Conservation (phyloP, 345 rosid species). For the Arabidopsis arenosa region DNA sequence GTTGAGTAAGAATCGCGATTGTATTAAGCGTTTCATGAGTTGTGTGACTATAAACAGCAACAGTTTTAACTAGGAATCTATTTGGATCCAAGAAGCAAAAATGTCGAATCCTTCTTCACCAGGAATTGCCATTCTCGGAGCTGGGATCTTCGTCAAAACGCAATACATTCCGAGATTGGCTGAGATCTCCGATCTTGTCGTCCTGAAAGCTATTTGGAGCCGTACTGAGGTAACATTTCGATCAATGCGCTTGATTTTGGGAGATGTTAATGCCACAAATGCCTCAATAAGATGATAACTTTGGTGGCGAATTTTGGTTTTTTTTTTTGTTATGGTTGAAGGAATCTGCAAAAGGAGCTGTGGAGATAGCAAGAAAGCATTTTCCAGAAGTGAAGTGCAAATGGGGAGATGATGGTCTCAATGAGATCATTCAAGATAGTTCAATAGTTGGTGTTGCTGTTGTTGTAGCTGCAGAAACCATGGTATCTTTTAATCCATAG, state of each 20-base stretch:
- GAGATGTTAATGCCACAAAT: background rate
- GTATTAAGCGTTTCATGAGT: background rate
- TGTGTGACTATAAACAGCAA: conserved; percentile 15
- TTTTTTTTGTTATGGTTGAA: conserved; percentile 33
- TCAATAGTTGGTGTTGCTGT: conserved; percentile 83
- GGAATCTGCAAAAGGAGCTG: conserved; percentile 88
- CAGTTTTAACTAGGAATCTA: background rate
- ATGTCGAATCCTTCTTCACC: conserved; percentile 59
- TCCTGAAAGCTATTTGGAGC: conserved; percentile 83
- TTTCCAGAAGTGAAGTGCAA: conserved; percentile 76
- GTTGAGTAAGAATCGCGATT: conserved; percentile 17
- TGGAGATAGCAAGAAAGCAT: conserved; percentile 74
- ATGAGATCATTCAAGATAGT: conserved; percentile 66
- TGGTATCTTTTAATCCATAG: conserved; percentile 50
- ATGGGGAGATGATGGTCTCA: conserved; percentile 89
- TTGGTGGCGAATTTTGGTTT: conserved; percentile 20
- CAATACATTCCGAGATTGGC: conserved; percentile 85
- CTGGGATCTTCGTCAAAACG: conserved; percentile 90
- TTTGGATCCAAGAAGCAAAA: conserved; percentile 27
- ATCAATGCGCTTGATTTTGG: conserved; percentile 21
- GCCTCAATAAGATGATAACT: background rate
- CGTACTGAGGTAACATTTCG: conserved; percentile 67
- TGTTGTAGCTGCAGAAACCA: conserved; percentile 90
- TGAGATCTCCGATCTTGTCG: conserved; percentile 81
- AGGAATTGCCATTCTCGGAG: conserved; percentile 80